phyloP scores from a whole-genome alignment of 73 alveolate genomes.

The Paramecium sexaurelia region DNA sequence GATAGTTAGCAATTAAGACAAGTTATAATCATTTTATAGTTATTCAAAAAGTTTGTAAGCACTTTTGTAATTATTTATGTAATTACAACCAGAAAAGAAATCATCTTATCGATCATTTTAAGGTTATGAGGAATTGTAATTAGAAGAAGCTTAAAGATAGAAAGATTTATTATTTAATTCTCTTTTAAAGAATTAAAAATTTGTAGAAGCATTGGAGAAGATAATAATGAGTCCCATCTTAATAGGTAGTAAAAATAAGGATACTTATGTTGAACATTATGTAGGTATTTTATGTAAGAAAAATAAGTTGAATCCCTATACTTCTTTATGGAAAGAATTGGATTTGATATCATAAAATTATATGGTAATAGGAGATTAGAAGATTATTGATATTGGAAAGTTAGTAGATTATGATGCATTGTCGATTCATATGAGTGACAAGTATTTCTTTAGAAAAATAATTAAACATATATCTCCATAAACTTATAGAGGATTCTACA shows the following conservation, averaged over 20 bases:
- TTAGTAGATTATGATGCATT: constrained; percentile 58
- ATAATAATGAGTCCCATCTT: constrained; percentile 35
- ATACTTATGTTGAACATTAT: constrained; percentile 42
- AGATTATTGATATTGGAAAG: constrained; percentile 36
- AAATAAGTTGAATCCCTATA: constrained; percentile 17
- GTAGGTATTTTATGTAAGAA: constrained; percentile 5
- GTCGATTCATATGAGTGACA: constrained; percentile 51
- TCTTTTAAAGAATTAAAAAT: background rate
- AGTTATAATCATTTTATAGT: constrained; percentile 8
- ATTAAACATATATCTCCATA: constrained; percentile 29
- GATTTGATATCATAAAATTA: constrained; percentile 7
- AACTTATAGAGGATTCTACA: constrained; percentile 57
- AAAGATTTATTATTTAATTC: constrained; percentile 32
- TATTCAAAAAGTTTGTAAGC: constrained; percentile 37
- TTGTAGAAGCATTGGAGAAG: constrained; percentile 50
- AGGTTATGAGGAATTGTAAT: constrained; percentile 14
- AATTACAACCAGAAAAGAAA: constrained; percentile 35
- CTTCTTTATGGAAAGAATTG: constrained; percentile 32
- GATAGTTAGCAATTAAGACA: background rate
- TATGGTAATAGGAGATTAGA: constrained; percentile 17
- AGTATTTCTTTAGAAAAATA: constrained; percentile 47
- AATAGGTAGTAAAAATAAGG: constrained; percentile 53
- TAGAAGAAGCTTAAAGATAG: constrained; percentile 38
- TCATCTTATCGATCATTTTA: constrained; percentile 25
- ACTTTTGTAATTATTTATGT: background rate